phyloP scores from a whole-genome alignment of 148 eudicot species.

The Rhododendron ferrugineum region DNA sequence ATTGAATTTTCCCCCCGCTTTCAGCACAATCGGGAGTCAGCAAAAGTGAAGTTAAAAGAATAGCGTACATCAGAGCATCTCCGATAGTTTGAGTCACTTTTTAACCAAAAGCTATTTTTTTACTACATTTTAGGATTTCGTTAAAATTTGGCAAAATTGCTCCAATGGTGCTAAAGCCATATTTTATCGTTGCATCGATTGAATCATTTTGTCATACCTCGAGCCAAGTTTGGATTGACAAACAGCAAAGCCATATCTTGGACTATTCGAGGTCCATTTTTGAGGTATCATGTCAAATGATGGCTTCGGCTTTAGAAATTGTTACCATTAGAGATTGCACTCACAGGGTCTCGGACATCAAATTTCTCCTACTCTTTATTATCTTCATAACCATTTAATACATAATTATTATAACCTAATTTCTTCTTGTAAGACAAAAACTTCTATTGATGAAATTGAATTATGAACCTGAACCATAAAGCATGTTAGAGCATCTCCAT shows the following conservation, averaged over 20 bases:
- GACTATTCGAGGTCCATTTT: background rate
- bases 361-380: background rate
- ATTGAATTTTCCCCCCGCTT: background rate
- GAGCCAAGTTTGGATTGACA: background rate
- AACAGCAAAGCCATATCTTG: background rate
- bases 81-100: background rate
- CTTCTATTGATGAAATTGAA: background rate
- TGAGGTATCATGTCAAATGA: background rate
- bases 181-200: background rate
- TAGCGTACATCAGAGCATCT: background rate
- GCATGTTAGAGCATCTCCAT: background rate
- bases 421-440: background rate
- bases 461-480: background rate
- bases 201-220: background rate
- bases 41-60: background rate
- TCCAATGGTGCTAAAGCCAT: background rate
- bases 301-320: background rate
- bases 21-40: background rate
- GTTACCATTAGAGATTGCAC: background rate
- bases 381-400: background rate
- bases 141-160: background rate
- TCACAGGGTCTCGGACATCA: background rate
- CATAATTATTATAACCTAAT: background rate
- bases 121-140: background rate
- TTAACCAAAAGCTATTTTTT: background rate